Evolutionary conservation across 768 basidiomycete genomes (phyloP).

Genomic region (Agaricus sinodeliciosus): DNA sequence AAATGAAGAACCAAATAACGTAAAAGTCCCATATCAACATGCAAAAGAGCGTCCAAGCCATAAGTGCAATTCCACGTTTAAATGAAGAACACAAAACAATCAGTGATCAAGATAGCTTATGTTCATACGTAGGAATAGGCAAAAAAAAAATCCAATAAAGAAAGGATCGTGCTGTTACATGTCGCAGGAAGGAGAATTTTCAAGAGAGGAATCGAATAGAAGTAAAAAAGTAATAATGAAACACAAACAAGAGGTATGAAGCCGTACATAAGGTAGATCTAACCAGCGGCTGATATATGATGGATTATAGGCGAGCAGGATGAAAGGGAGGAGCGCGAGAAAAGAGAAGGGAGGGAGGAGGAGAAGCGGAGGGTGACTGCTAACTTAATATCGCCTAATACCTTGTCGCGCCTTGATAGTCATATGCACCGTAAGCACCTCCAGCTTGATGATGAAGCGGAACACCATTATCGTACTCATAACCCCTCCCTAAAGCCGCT

Average conservation of each 20-base stretch:
- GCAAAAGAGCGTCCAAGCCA: no score
- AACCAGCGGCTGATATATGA: conserved; percentile 23
- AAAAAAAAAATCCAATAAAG: no score
- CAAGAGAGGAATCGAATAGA: conserved; percentile 1
- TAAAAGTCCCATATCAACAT: no score
- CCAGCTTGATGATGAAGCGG: conserved; percentile 58
- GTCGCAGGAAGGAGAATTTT: background rate
- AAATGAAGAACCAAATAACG: no score
- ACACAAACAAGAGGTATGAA: conserved; percentile 8
- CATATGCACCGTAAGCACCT: conserved; percentile 29
- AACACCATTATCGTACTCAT: conserved; percentile 47
- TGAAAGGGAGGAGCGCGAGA: conserved; percentile 8
- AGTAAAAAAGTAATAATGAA: background rate
- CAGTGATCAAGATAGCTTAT: no score
- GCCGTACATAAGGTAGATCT: conserved; percentile 15
- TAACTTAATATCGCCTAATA: conserved; percentile 10
- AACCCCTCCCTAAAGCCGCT: background rate
- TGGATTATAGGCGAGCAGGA: conserved; percentile 10
- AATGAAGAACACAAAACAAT: no score
- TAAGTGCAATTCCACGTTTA: no score
- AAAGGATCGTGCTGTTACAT: no score
- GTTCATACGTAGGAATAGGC: no score
- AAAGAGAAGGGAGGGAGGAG: conserved; percentile 3
- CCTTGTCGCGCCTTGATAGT: conserved; percentile 21
- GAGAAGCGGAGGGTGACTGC: background rate